These are phyloP conservation scores for Nitzschia palea DNA, from an alignment of 108 stramenopile genomes.

Conservation along the genomic window DNA sequence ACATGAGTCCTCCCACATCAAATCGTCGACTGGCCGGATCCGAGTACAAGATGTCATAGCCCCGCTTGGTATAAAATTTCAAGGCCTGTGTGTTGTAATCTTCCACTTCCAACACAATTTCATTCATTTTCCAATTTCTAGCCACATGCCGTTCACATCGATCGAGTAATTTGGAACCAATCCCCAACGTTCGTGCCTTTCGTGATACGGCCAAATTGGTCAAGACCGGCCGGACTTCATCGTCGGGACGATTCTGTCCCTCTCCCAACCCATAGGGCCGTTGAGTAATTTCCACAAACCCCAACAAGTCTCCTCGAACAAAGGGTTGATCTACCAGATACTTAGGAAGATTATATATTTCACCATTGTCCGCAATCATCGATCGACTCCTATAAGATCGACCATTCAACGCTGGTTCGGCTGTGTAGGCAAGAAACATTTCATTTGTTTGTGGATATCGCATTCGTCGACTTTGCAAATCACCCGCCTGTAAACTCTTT, in stretches of 20 bases:
- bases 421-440: slow-evolving; percentile 58
- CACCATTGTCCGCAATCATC: slow-evolving; percentile 51
- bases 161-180: slow-evolving; percentile 68
- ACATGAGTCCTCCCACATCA: slow-evolving; percentile 59
- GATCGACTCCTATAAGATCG: slow-evolving; percentile 17
- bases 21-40: slow-evolving; percentile 75
- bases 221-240: slow-evolving; percentile 53
- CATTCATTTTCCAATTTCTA: slow-evolving; percentile 54
- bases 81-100: slow-evolving; percentile 68
- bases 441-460: slow-evolving; percentile 35
- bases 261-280: slow-evolving; percentile 66
- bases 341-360: slow-evolving; percentile 36
- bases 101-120: slow-evolving; percentile 85
- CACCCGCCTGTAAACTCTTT: slow-evolving; percentile 31
- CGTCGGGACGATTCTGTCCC: slow-evolving; percentile 7
- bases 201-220: slow-evolving; percentile 68
- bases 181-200: slow-evolving; percentile 60
- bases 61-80: slow-evolving; percentile 71
- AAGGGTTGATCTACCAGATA: slow-evolving; percentile 27
- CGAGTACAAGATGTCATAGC: slow-evolving; percentile 65
- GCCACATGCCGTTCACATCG: slow-evolving; percentile 60
- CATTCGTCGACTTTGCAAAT: slow-evolving; percentile 39
- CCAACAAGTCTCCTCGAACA: slow-evolving; percentile 66
- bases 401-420: slow-evolving; percentile 32
- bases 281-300: slow-evolving; percentile 73